Evolutionary conservation across 169 alveolate species (phyloP).

Genomic region (Plasmodium vinckei): DNA sequence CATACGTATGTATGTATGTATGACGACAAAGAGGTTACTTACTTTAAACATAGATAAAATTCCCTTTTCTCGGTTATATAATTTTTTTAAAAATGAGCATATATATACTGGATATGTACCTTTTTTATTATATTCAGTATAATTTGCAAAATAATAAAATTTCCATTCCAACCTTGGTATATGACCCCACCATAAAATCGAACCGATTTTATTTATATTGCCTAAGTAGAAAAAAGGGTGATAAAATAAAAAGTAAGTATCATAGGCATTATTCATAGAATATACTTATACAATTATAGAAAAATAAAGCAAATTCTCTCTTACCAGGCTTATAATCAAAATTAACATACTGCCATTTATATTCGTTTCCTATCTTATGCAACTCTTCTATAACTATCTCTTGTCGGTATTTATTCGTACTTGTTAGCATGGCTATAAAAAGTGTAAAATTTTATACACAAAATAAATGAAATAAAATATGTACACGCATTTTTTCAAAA

Average conservation of each 20-base stretch:
- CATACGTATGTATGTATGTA: not conserved
- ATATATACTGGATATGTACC: constrained; percentile 41
- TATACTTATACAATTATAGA: not conserved
- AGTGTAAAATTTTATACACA: not conserved
- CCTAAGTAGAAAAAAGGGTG: constrained; percentile 7
- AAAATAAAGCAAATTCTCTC: not conserved
- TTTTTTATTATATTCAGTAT: constrained; percentile 25
- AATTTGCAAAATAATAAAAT: constrained; percentile 30
- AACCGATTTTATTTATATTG: constrained; percentile 48
- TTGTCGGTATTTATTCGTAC: constrained; percentile 8
- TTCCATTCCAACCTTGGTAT: constrained; percentile 72
- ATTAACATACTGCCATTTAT: constrained; percentile 31
- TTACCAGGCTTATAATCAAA: constrained; percentile 55
- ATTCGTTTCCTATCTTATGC: constrained; percentile 20
- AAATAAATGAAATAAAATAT: not conserved
- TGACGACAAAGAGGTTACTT: not conserved
- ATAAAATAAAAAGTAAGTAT: not conserved
- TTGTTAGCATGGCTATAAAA: constrained; percentile 54
- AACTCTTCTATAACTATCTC: constrained; percentile 59
- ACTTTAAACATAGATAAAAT: constrained; percentile 34
- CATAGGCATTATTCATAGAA: not conserved
- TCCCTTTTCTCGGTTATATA: constrained; percentile 32
- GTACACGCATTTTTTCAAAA: not conserved
- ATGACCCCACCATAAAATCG: constrained; percentile 73
- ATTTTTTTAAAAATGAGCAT: constrained; percentile 61